A percentile compares a stretch with the other conserved stretches of the same genome.
Evolutionary conservation across 768 basidiomycete genomes (phyloP).

Genomic region (Mycena metata): DNA sequence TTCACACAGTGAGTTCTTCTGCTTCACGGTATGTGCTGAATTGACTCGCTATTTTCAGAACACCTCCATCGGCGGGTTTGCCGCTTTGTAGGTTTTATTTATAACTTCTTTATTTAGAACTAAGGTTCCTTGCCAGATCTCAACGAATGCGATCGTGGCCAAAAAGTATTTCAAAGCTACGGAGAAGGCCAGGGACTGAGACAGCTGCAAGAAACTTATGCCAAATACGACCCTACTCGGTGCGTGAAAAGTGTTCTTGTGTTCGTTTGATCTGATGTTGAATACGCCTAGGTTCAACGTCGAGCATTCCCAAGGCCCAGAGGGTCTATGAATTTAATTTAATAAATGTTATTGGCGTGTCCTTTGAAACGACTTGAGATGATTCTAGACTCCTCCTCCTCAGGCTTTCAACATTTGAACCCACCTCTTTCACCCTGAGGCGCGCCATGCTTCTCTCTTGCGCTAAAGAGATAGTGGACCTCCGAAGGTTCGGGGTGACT

Average conservation of each 20-base stretch:
- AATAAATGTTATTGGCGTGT: too few relatives aligned
- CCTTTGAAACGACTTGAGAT: too few relatives aligned
- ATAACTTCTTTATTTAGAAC: neutral
- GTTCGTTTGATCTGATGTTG: neutral
- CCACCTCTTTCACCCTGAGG: too few relatives aligned
- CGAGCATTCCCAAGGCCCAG: conserved; percentile 49
- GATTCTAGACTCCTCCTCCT: too few relatives aligned
- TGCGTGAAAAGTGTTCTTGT: conserved; percentile 34
- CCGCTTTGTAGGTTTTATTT: conserved; percentile 48
- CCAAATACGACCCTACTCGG: conserved; percentile 61
- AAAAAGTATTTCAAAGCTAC: conserved; percentile 57
- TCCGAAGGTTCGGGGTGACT: too few relatives aligned
- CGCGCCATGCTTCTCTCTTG: too few relatives aligned
- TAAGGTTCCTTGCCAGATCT: conserved; percentile 32
- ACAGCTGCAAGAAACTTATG: conserved; percentile 52
- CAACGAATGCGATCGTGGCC: conserved; percentile 55
- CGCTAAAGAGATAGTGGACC: too few relatives aligned
- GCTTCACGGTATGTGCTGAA: neutral
- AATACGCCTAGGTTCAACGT: conserved; percentile 49
- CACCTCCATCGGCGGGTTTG: conserved; percentile 52
- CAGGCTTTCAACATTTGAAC: too few relatives aligned
- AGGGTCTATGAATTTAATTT: conserved; percentile 43
- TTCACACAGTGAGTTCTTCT: conserved; percentile 49
- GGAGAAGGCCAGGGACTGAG: conserved; percentile 53
- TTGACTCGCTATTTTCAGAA: conserved; percentile 38